These are phyloP conservation scores for Oryza punctata DNA, from an alignment of 176 grass and related monocot species.

Conservation along the genomic window DNA sequence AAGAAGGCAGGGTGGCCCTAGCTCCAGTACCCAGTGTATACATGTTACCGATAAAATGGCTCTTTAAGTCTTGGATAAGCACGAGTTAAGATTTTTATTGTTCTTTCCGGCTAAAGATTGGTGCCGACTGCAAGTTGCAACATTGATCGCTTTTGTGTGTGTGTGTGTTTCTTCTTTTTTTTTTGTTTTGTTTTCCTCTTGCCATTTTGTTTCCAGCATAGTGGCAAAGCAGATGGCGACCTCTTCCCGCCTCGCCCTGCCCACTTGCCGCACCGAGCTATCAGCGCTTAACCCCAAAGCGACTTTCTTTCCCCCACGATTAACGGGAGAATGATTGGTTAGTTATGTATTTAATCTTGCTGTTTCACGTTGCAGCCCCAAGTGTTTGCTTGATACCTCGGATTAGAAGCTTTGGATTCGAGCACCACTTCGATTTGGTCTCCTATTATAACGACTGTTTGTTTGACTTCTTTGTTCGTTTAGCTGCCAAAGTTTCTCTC, in stretches of 20 bases:
- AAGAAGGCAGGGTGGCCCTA: background rate
- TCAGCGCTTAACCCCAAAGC: background rate
- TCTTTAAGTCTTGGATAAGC: constrained; percentile 44
- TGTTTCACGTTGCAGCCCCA: background rate
- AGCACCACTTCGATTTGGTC: background rate
- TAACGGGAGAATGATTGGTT: constrained; percentile 4
- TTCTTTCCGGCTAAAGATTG: constrained; percentile 26
- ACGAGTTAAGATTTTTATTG: constrained; percentile 2
- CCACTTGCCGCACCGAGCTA: constrained; percentile 43
- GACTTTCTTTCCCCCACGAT: background rate
- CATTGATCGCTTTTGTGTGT: background rate
- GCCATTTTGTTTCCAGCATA: background rate
- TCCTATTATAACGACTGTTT: background rate
- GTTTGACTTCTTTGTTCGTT: background rate
- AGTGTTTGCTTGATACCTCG: background rate
- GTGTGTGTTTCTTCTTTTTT: background rate
- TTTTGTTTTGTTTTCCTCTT: background rate
- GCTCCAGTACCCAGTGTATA: background rate
- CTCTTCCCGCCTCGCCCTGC: background rate
- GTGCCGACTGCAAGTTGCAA: constrained; percentile 10
- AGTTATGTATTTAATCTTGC: background rate
- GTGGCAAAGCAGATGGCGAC: constrained; percentile 31
- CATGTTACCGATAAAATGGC: background rate
- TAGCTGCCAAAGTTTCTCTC: background rate
- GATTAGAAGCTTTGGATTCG: background rate